Evolutionary conservation across 768 basidiomycete genomes (phyloP).

Genomic region (Saitozyma sp.): DNA sequence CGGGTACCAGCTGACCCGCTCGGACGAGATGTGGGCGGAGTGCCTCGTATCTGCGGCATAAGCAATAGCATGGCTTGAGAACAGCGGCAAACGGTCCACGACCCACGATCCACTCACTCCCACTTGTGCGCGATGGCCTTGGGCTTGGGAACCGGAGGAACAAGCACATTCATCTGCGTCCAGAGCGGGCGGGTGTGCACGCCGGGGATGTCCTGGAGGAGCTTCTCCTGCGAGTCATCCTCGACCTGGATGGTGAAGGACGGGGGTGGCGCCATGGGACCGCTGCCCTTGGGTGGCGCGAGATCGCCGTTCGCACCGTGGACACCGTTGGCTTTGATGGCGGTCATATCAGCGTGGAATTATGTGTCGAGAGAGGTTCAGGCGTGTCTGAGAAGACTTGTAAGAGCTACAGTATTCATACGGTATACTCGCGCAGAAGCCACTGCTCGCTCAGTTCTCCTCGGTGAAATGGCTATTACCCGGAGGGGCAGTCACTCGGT

Average conservation of each 20-base stretch:
- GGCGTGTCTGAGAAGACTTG: too few relatives aligned
- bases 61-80: neutral
- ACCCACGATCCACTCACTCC: slow-evolving; percentile 7
- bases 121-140: slow-evolving; percentile 21
- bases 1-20: slow-evolving; percentile 19
- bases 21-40: slow-evolving; percentile 15
- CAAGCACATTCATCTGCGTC: slow-evolving; percentile 17
- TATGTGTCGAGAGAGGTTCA: too few relatives aligned
- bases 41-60: slow-evolving; percentile 8
- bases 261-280: slow-evolving; percentile 1
- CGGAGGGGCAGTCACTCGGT: too few relatives aligned
- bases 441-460: too few relatives aligned
- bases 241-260: slow-evolving; percentile 7
- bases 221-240: slow-evolving; percentile 15
- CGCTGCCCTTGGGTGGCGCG: too few relatives aligned
- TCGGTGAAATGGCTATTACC: too few relatives aligned
- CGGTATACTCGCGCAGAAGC: too few relatives aligned
- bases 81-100: too few relatives aligned
- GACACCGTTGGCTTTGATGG: neutral
- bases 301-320: too few relatives aligned
- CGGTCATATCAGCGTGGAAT: neutral
- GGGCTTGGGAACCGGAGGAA: slow-evolving; percentile 13
- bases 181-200: slow-evolving; percentile 12
- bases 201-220: slow-evolving; percentile 9
- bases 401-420: too few relatives aligned